Evolutionary conservation across 257 asterid species (phyloP), one percentile per base, ranked within the genome.

Genomic region (Solanum sparsipilum): DNA sequence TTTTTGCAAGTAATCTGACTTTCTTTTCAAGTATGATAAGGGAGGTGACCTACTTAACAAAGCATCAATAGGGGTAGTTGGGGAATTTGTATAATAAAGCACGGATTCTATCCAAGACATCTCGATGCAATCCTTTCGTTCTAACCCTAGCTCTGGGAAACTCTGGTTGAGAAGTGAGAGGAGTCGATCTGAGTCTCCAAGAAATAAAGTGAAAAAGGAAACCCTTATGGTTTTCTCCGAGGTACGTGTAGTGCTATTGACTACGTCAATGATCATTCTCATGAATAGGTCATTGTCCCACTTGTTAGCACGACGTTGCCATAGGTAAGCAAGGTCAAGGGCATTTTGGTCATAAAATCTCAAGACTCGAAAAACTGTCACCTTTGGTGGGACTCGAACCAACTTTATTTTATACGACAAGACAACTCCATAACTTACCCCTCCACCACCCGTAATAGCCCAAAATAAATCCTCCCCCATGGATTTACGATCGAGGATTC

Each of bases 1-100:
- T 3, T 88, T 87, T 13, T 90, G 84, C 6, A 95, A 94, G 63
- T 92, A 94, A 83, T 95, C 98, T 3, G 97, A 94, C 89, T 95
- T 95, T 6, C 92, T 90, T 84, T 94, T 95, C 58, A 94, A 34
- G 88, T 91, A 91, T 23, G 84, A 81, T 20, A 90, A 85, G 3
- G 92, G 88, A 1, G 92, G 93, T 10, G 15, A 18, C 56, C 94
- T 44, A 15, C 20, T 73, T 0, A 91, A 88, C 15, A 95, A 36
- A 2, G 88, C 92, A 0, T 39, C 21, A 0, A 90, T 91, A 1
- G 93, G 88, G 9, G 94, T 48, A 39, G 85, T 89, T 71, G 92
- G 94, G 87, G 83, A 89, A 35, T 89, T 89, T 4, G 86, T 10
- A 56, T 67, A 85, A 7, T 27, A 88, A 15, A 88, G 88, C 3